A percentile compares a stretch with the other conserved stretches of the same genome.
These are phyloP conservation scores for Botrytis medusae DNA, from an alignment of 2,329 filamentous ascomycete species.

Conservation along the genomic window DNA sequence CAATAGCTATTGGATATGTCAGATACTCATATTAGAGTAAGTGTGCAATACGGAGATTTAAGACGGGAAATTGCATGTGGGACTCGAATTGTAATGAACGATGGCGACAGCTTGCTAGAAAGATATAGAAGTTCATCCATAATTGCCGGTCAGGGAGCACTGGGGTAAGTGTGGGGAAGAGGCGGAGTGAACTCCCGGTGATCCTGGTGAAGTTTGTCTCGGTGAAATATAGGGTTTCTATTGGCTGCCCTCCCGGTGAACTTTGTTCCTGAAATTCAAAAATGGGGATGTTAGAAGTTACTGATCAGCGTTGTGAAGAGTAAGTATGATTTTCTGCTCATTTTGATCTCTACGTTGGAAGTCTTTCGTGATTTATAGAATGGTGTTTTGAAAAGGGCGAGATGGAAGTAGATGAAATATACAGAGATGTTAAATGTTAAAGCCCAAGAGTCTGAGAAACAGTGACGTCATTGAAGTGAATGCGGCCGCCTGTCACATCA, in stretches of 20 bases:
- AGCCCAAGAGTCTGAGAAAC: background rate
- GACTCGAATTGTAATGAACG: background rate
- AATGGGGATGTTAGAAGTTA: background rate
- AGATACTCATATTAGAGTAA: background rate
- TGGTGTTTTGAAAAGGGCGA: background rate
- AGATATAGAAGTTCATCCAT: background rate
- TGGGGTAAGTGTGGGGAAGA: background rate
- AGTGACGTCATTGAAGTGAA: slow-evolving; percentile 1
- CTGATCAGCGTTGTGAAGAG: background rate
- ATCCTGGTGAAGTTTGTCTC: background rate
- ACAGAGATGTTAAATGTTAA: background rate
- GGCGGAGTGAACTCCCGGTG: background rate
- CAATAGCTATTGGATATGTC: background rate
- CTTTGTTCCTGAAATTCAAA: background rate
- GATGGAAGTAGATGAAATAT: background rate
- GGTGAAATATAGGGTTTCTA: background rate
- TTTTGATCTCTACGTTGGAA: background rate
- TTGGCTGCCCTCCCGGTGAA: background rate
- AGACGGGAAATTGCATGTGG: background rate
- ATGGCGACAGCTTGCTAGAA: slow-evolving; percentile 3
- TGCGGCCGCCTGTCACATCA: background rate
- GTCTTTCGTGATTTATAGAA: background rate
- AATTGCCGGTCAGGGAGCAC: background rate
- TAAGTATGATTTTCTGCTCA: background rate
- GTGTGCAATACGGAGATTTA: background rate